Percentiles rank a stretch among this genome's conserved stretches.
phyloP scores from a whole-genome alignment of 176 grass and related monocot species.

The Hordeum vulgare region MorexV3_pseudomolecules_assembly NC_058521.1:466103464-466103963 shows the following conservation, averaged over 20 bases:
- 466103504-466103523: conserved; percentile 99
- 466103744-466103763: conserved; percentile 88
- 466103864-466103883: conserved; percentile 97
- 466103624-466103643: conserved; percentile 6
- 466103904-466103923: conserved; percentile 99
- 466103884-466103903: conserved; percentile 96
- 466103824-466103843: conserved; percentile 93
- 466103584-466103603: not conserved
- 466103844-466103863: conserved; percentile 99
- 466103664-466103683: not conserved
- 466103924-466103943: conserved; percentile 70
- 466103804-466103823: conserved; percentile 98
- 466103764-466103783: conserved; percentile 90
- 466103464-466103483: conserved; percentile 99
- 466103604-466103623: not conserved
- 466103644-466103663: not conserved
- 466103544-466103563: conserved; percentile 12
- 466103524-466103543: conserved; percentile 99
- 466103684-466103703: conserved; percentile 12
- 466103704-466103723: conserved; percentile 10
- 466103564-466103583: not conserved
- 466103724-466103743: conserved; percentile 25
- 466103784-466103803: conserved; percentile 99
- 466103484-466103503: conserved; percentile 98
- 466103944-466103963: conserved; percentile 83